phyloP scores from a whole-genome alignment of 129 eudicot genomes.

The Logfia minima region DNA sequence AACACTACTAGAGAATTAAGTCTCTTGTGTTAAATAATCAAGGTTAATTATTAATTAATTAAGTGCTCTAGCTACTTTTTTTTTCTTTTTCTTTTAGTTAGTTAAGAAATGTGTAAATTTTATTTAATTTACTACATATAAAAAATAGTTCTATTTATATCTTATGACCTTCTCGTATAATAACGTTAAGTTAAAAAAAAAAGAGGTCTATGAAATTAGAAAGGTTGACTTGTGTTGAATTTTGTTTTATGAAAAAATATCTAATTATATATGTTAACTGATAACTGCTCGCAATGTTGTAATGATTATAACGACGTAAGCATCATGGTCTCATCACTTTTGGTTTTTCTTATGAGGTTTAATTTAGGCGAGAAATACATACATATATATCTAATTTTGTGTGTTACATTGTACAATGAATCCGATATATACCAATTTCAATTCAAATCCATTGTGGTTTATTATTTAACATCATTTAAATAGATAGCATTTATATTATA shows the following conservation, averaged over 20 bases:
- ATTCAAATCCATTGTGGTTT: no score
- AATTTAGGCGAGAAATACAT: no score
- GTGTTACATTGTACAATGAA: not conserved
- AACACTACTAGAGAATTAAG: constrained; percentile 46
- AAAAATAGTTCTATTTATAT: constrained; percentile 3
- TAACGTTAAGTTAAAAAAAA: not conserved
- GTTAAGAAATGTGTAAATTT: constrained; percentile 27
- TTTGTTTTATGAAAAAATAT: no score
- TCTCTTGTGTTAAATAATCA: constrained; percentile 42
- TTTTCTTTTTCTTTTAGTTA: not conserved
- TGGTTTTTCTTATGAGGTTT: no score
- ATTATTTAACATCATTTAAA: no score
- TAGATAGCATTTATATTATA: no score
- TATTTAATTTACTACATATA: not conserved
- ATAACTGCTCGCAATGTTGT: not conserved
- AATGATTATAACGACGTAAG: not conserved
- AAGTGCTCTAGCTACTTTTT: constrained; percentile 3
- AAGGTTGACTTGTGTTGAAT: not conserved
- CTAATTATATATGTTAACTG: not conserved
- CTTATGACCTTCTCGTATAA: not conserved
- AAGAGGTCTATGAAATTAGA: constrained; percentile 12
- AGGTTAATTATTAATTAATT: constrained; percentile 20
- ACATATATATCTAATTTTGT: not conserved
- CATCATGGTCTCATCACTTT: not conserved
- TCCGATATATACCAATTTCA: no score